Percentiles rank a stretch among this genome's conserved stretches.
phyloP scores from a whole-genome alignment of 1,284 basidiomycete genomes.

The Pulveroboletus sp. region DNA sequence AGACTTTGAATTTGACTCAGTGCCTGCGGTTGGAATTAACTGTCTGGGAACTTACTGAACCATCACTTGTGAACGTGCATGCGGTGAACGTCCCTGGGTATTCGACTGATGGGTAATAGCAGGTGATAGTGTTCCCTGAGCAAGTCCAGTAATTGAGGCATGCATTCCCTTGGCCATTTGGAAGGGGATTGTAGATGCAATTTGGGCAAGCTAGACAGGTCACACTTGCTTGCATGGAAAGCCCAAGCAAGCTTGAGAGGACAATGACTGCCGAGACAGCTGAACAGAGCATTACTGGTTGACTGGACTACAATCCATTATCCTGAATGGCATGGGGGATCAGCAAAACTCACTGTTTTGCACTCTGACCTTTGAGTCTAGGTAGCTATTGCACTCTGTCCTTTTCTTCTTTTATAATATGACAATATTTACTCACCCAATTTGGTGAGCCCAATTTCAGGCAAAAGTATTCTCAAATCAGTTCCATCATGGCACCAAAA shows the following conservation, averaged over 20 bases:
- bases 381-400: background rate
- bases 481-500: background rate
- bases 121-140: conserved; percentile 14
- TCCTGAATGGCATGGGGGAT: background rate
- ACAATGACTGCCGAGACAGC: background rate
- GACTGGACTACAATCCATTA: background rate
- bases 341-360: background rate
- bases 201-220: conserved; percentile 4
- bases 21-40: too few relatives aligned
- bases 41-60: too few relatives aligned
- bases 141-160: conserved; percentile 20
- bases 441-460: background rate
- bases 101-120: conserved; percentile 19
- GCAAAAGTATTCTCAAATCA: background rate
- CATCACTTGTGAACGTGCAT: conserved; percentile 12
- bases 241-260: conserved; percentile 11
- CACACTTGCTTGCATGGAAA: conserved; percentile 9
- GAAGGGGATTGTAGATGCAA: conserved; percentile 15
- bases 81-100: conserved; percentile 18
- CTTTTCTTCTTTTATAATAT: background rate
- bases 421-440: background rate
- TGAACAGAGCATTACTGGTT: conserved; percentile 6
- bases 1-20: too few relatives aligned
- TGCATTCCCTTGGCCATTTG: conserved; percentile 4
- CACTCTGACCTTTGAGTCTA: background rate